Percentiles rank a stretch among this genome's conserved stretches.
Evolutionary conservation across 768 basidiomycete genomes (phyloP).

Genomic region (Hydnomerulius pinastri): DNA sequence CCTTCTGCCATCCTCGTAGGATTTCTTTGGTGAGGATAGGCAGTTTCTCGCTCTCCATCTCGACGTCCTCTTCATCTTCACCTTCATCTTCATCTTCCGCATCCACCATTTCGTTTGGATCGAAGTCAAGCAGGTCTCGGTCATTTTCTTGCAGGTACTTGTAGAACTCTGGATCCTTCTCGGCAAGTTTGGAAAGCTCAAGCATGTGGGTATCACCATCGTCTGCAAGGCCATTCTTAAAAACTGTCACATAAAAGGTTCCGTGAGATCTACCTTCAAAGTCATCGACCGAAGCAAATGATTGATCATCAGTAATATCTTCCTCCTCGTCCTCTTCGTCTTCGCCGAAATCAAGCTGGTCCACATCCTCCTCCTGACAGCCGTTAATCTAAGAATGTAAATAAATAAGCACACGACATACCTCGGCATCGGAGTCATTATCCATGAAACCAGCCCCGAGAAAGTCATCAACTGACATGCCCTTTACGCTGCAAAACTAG

Average conservation of each 20-base stretch:
- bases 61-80: constrained; percentile 42
- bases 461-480: constrained; percentile 78
- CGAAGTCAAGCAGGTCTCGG: constrained; percentile 83
- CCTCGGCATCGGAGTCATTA: constrained; percentile 51
- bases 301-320: constrained; percentile 54
- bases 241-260: not conserved
- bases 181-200: constrained; percentile 85
- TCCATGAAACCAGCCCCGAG: constrained; percentile 75
- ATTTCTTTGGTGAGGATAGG: constrained; percentile 69
- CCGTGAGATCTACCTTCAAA: constrained; percentile 57
- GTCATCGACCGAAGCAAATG: constrained; percentile 79
- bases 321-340: constrained; percentile 48
- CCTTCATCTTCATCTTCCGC: constrained; percentile 54
- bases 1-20: constrained; percentile 85
- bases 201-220: constrained; percentile 75
- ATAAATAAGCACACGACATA: constrained; percentile 17
- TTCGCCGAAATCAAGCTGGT: constrained; percentile 29
- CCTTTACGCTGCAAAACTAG: constrained; percentile 20
- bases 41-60: constrained; percentile 42
- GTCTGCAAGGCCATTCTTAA: constrained; percentile 40
- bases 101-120: constrained; percentile 47
- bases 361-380: constrained; percentile 28
- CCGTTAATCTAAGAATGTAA: constrained; percentile 1
- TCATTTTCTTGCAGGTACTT: constrained; percentile 98
- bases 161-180: constrained; percentile 99